These are phyloP conservation scores for Fusarium oligoseptatum DNA, from an alignment of 2,329 filamentous ascomycete genomes.

Conservation along the genomic window DNA sequence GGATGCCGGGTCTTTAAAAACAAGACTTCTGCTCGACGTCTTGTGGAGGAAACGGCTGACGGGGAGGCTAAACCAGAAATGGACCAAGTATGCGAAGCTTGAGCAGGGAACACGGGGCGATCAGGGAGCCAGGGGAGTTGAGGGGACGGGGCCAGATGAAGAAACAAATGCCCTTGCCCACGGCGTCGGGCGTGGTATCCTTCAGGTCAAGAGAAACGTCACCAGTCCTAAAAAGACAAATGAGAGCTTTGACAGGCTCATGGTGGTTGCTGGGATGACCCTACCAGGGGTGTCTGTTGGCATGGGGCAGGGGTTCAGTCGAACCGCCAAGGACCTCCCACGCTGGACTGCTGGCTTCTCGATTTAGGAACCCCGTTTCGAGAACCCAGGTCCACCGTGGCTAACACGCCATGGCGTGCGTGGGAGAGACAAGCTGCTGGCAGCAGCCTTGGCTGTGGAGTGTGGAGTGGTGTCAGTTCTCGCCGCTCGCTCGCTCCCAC, in stretches of 20 bases:
- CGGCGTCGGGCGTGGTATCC: constrained; percentile 39
- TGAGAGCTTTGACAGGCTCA: constrained; percentile 45
- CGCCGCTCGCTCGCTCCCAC: constrained; percentile 22
- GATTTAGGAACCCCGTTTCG: constrained; percentile 44
- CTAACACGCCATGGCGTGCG: constrained; percentile 38
- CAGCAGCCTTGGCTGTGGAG: constrained; percentile 30
- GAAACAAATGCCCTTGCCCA: constrained; percentile 45
- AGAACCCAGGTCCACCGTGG: constrained; percentile 34
- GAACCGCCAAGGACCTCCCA: constrained; percentile 43
- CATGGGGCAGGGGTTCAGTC: constrained; percentile 44
- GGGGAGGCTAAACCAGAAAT: constrained; percentile 46
- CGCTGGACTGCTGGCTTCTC: constrained; percentile 41
- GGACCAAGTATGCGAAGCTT: constrained; percentile 49
- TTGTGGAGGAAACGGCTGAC: constrained; percentile 49
- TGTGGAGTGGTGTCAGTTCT: constrained; percentile 37
- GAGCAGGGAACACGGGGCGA: constrained; percentile 47
- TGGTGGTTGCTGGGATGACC: constrained; percentile 46
- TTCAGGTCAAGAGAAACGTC: constrained; percentile 47
- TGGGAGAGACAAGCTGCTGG: constrained; percentile 11
- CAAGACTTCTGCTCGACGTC: constrained; percentile 30
- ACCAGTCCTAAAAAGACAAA: constrained; percentile 39
- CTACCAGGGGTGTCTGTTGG: constrained; percentile 42
- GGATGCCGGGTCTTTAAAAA: constrained; percentile 43
- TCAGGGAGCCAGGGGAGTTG: constrained; percentile 45
- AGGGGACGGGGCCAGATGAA: constrained; percentile 41